Percentiles rank a stretch among this genome's conserved stretches.
These are phyloP conservation scores for Artemisia tridentata DNA, from an alignment of 129 eudicot genomes.

Conservation along the genomic window DNA sequence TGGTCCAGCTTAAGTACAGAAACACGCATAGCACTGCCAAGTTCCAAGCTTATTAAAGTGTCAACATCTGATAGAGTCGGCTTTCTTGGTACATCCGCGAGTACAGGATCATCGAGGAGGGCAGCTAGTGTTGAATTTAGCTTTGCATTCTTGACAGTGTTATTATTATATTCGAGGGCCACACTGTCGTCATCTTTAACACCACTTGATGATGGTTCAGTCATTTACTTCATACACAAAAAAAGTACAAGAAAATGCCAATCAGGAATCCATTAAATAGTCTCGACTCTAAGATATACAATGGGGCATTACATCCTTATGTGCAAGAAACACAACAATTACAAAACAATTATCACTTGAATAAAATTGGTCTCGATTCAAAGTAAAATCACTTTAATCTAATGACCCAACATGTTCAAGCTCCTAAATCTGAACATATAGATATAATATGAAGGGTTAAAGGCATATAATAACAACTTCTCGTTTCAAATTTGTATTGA, in stretches of 20 bases:
- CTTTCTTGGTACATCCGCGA: conserved; percentile 67
- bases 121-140: conserved; percentile 70
- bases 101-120: conserved; percentile 78
- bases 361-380: too few species aligned
- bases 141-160: conserved; percentile 59
- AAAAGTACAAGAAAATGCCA: background rate
- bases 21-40: conserved; percentile 93
- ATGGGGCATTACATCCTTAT: conserved; percentile 24
- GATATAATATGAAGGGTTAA: too few species aligned
- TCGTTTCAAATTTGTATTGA: too few species aligned
- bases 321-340: conserved; percentile 7
- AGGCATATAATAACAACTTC: too few species aligned
- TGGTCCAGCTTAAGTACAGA: conserved; percentile 49
- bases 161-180: conserved; percentile 45
- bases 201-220: conserved; percentile 24
- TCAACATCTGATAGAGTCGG: conserved; percentile 75
- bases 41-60: conserved; percentile 82
- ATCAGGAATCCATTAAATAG: too few species aligned
- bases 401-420: too few species aligned
- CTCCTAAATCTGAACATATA: too few species aligned
- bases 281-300: background rate
- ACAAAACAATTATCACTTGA: background rate
- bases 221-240: conserved; percentile 18
- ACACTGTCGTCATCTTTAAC: conserved; percentile 37
- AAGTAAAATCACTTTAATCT: too few species aligned